Conservation (phyloP, 495 filamentous ascomycete genomes). For the Penicillium lagena region DNA sequence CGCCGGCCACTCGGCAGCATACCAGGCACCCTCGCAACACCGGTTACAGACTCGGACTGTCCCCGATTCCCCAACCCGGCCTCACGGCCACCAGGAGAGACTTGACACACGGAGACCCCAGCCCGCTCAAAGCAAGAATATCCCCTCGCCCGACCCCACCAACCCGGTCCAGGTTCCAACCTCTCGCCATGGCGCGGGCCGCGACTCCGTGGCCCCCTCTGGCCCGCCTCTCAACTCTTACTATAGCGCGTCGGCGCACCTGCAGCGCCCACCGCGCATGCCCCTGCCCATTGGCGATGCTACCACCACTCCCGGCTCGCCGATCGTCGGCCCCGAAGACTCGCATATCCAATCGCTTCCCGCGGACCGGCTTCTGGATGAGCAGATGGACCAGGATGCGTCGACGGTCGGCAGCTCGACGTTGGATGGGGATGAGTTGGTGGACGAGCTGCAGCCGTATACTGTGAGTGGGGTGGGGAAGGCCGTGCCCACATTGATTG, state of each 20-base stretch:
- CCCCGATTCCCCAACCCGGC: constrained; percentile 17
- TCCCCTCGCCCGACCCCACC: constrained; percentile 26
- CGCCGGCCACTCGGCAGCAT: constrained; percentile 32
- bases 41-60: constrained; percentile 33
- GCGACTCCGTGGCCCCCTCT: constrained; percentile 35
- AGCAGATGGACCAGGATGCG: constrained; percentile 36
- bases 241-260: constrained; percentile 45
- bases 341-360: constrained; percentile 45
- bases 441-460: constrained; percentile 60
- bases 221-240: constrained; percentile 42
- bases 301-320: constrained; percentile 76
- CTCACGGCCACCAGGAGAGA: constrained; percentile 14
- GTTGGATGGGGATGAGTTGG: constrained; percentile 71
- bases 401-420: constrained; percentile 65
- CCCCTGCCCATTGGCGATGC: constrained; percentile 91
- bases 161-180: constrained; percentile 47
- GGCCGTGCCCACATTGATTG: constrained; percentile 69
- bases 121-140: constrained; percentile 14
- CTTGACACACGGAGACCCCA: constrained; percentile 18
- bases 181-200: constrained; percentile 25
- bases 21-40: constrained; percentile 29
- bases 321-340: constrained; percentile 60
- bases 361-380: constrained; percentile 41
- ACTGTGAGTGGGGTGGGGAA: constrained; percentile 46
- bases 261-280: constrained; percentile 75